Base-by-base conservation (phyloP, 345 rosid genomes). In the Excoecaria agallocha region DNA sequence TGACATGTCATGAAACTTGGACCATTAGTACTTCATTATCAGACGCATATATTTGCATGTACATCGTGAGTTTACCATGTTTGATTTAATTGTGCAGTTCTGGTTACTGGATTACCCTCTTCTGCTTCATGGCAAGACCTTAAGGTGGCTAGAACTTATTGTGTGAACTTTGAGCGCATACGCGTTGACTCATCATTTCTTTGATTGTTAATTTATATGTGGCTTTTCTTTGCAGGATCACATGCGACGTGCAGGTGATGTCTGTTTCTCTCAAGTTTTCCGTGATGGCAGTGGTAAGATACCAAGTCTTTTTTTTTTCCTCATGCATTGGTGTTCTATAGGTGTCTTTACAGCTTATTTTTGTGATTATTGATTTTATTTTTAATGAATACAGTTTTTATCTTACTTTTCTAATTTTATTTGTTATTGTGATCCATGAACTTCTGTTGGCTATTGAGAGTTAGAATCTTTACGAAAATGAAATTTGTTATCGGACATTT, bases 101-200 rank as follows among this genome's bases (percentile, higher is more conserved):
- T 90, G 83, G 87, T 95, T 64, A 88, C 94, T 41, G 99, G 99
- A 48, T 80, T 95, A 66, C 99, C 99, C 4, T 80, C 93, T 5
- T 93, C 99, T 81, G 99, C 99, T 62, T 95, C 99, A 37, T 95
- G 99, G 99, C 98, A 95, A 80, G 99, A 95, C 81, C 91, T 93
- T n/a, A 95, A 95, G 93, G 99, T 95, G 49, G 24, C 54, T 37
- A 13, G 20, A 37, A 17, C 55, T 37, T 49, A 19, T 15, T 12
- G 59, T 55, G 25, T n/a, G 38, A 3, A 5, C 46, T 46, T n/a
- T 35, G 13, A 17, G 13, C 46, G 20, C 1, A 49, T 50, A 12
- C 39, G 25, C 30, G 20, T 49, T 30, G 58, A 49, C 39, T 30
- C 10, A 19, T 38, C 43, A 38, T 25, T 71, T 46, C 46, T 19